phyloP scores from a whole-genome alignment of 2,329 filamentous ascomycete species.

The Pseudopyricularia javanii region DNA sequence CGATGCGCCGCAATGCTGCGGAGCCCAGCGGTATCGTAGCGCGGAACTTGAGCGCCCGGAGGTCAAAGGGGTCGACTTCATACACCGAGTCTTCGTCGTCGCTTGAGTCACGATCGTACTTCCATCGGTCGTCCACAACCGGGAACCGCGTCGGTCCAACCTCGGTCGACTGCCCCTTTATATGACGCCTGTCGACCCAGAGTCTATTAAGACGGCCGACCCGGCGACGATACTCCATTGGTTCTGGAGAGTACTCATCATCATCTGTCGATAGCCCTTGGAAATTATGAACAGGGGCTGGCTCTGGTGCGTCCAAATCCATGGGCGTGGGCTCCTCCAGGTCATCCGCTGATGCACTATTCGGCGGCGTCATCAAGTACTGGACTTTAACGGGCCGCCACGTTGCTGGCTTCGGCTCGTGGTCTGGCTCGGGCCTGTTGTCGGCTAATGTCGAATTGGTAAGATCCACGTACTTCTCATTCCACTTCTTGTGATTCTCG shows the following conservation, averaged over 20 bases:
- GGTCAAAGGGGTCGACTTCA: constrained; percentile 60
- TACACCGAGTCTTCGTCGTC: constrained; percentile 68
- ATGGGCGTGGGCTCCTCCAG: constrained; percentile 25
- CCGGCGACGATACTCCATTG: constrained; percentile 67
- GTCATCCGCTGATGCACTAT: constrained; percentile 39
- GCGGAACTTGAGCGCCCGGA: constrained; percentile 45
- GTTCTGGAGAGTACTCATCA: constrained; percentile 23
- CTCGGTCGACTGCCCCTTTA: constrained; percentile 28
- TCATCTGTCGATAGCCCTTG: constrained; percentile 26
- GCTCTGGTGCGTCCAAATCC: constrained; percentile 37
- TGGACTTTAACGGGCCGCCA: constrained; percentile 64
- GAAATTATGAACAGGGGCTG: constrained; percentile 28
- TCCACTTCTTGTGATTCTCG: constrained; percentile 83
- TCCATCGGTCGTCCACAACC: constrained; percentile 52
- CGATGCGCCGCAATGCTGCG: background rate
- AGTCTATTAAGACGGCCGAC: constrained; percentile 74
- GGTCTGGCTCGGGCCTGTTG: constrained; percentile 36
- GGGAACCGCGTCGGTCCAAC: constrained; percentile 21
- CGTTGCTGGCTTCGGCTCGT: constrained; percentile 30
- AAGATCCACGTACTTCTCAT: constrained; percentile 76
- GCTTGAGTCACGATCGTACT: constrained; percentile 66
- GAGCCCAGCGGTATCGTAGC: constrained; percentile 37
- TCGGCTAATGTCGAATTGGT: constrained; percentile 65
- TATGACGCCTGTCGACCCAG: constrained; percentile 75
- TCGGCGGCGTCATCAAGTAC: constrained; percentile 54